Conservation (phyloP, 2,329 filamentous ascomycete species). For the Didymella segeticola region DNA sequence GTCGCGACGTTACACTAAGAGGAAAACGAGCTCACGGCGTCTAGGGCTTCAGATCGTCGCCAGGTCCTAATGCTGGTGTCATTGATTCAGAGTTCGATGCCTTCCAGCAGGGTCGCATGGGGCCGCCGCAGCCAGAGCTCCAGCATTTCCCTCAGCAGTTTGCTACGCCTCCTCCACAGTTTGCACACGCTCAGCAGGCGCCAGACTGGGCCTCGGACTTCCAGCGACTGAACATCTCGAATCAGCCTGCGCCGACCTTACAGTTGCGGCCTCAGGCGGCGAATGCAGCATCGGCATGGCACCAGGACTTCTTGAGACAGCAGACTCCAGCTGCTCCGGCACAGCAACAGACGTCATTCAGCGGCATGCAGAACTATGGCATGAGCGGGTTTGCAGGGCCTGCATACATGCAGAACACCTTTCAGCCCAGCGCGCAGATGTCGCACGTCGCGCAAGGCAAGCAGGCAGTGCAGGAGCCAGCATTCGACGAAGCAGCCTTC, state of each 20-base stretch:
- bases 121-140: conserved; percentile 49
- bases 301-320: conserved; percentile 63
- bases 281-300: conserved; percentile 58
- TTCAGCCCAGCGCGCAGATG: conserved; percentile 26
- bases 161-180: conserved; percentile 48
- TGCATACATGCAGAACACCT: conserved; percentile 34
- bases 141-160: conserved; percentile 45
- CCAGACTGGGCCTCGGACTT: conserved; percentile 60
- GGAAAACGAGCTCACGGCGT: conserved; percentile 20
- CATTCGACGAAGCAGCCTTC: conserved; percentile 63
- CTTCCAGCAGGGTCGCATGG: conserved; percentile 64
- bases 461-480: conserved; percentile 46
- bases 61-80: conserved; percentile 60
- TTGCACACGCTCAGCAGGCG: conserved; percentile 40
- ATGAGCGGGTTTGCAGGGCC: conserved; percentile 37
- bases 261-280: conserved; percentile 51
- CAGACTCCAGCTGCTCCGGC: conserved; percentile 44
- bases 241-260: conserved; percentile 53
- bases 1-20: conserved; percentile 18
- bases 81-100: conserved; percentile 74
- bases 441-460: conserved; percentile 43
- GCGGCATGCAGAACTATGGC: conserved; percentile 35
- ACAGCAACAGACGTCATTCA: conserved; percentile 38
- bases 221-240: conserved; percentile 54
- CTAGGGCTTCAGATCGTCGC: conserved; percentile 68